Base-by-base conservation (phyloP, 192 early-diverging fungal genomes). In the Pilaira anomala region DNA sequence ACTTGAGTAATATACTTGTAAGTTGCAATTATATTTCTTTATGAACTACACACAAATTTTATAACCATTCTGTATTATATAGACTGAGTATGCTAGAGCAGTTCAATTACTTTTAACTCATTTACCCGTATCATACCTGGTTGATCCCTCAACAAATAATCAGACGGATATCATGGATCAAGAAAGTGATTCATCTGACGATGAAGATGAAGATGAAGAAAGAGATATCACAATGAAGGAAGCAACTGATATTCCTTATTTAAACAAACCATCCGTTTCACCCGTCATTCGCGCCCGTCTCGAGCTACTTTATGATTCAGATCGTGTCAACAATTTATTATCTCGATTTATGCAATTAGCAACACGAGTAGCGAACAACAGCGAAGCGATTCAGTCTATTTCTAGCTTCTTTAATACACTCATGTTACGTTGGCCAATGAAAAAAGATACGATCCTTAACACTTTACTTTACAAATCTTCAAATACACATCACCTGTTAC, bases 371-470 rank as follows among this genome's bases (percentile, higher is more conserved):
- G 18, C 42, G 29, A 48, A 57, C 3, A 18, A 57, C 5, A n/a
- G 48, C 2, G 39, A 48, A 24, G 33, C 25, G 1, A 29, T 24
- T 0, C 42, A 54, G 1, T 53, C 40, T 22, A 53, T 69, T 8
- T 16, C 78, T 0, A 74, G 72, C 7, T 73, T 89, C 16, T 73
- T 89, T 12, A 45, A 78, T 22, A 71, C 80, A 9, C 50, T 87
- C 7, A 81, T 89, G 59, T 79, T 78, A 9, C 68, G 78, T 7
- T 89, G 86, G 75, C 81, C 80, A 5, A 52, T 72, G 1, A 67
- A 81, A 46, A 87, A 83, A 67, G 74, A 72, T 22, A 65, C 65
- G 16, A 76, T 89, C 18, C 73, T 84, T 26, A 81, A 68, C 52
- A 76, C 64, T 7, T 52, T 88, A 13, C 69, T 84, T 13, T 78